These are phyloP conservation scores for Grosmannia clavigera DNA, from an alignment of 2,329 filamentous ascomycete genomes.

Conservation along the genomic window DNA sequence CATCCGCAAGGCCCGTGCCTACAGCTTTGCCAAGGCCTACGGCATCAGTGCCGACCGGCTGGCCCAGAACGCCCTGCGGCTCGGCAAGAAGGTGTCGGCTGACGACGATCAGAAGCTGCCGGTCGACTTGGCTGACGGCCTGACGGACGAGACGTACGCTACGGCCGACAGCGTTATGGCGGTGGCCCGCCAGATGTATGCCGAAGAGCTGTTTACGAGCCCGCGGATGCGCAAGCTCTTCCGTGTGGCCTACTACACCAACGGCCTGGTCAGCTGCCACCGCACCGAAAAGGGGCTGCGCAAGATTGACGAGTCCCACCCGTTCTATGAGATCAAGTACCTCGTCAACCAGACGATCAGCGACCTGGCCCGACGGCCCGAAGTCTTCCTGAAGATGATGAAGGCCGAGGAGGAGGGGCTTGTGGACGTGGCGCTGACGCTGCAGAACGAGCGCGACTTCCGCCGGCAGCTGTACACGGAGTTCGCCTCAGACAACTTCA, in stretches of 20 bases:
- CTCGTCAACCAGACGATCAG: slow-evolving; percentile 76
- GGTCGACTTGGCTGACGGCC: slow-evolving; percentile 72
- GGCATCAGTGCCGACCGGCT: slow-evolving; percentile 83
- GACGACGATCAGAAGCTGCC: slow-evolving; percentile 75
- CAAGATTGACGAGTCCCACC: slow-evolving; percentile 87
- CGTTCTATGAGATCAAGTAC: slow-evolving; percentile 97
- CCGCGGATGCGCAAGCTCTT: slow-evolving; percentile 84
- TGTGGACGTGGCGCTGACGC: slow-evolving; percentile 68
- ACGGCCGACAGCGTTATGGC: slow-evolving; percentile 65
- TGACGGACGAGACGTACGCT: slow-evolving; percentile 60
- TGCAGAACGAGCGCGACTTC: slow-evolving; percentile 67
- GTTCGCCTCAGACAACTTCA: slow-evolving; percentile 91
- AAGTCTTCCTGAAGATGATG: slow-evolving; percentile 92
- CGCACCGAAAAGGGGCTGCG: slow-evolving; percentile 90
- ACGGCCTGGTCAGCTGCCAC: slow-evolving; percentile 72
- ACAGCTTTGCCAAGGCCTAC: slow-evolving; percentile 74
- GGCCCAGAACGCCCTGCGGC: slow-evolving; percentile 70
- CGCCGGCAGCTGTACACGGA: slow-evolving; percentile 64
- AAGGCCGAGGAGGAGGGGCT: slow-evolving; percentile 91
- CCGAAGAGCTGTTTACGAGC: slow-evolving; percentile 79
- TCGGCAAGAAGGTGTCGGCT: slow-evolving; percentile 66
- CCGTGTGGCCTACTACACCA: slow-evolving; percentile 69
- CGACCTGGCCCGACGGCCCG: slow-evolving; percentile 71
- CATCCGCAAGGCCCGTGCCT: slow-evolving; percentile 66
- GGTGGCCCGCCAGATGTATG: slow-evolving; percentile 76